Evolutionary conservation across 345 rosid genomes (phyloP).

Genomic region (Rhodamnia argentea): DNA sequence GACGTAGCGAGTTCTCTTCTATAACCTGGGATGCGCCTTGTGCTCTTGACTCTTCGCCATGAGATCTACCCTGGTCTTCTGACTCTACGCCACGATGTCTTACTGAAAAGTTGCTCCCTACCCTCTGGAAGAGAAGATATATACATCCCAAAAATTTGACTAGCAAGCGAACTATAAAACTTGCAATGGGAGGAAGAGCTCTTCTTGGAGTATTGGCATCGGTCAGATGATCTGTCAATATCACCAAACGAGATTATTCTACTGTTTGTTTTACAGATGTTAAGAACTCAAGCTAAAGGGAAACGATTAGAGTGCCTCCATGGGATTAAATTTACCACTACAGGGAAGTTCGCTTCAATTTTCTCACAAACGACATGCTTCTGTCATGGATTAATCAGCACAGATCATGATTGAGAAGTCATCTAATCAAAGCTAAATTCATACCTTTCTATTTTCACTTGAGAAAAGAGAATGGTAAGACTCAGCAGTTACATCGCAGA

Average conservation of each 20-base stretch:
- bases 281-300: not conserved
- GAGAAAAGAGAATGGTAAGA: not conserved
- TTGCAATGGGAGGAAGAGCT: conserved; percentile 14
- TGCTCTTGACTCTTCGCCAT: conserved; percentile 19
- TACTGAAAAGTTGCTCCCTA: conserved; percentile 28
- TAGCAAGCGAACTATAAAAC: conserved; percentile 21
- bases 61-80: conserved; percentile 27
- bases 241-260: not conserved
- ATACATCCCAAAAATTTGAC: conserved; percentile 41
- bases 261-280: not conserved
- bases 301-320: not conserved
- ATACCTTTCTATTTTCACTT: not conserved
- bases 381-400: not conserved
- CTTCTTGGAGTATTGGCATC: conserved; percentile 13
- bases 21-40: conserved; percentile 23
- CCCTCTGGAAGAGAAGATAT: conserved; percentile 29
- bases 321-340: not conserved
- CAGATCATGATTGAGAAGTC: not conserved
- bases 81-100: conserved; percentile 14
- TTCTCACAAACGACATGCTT: not conserved
- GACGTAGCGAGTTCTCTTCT: conserved; percentile 41
- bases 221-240: conserved; percentile 36
- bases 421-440: not conserved
- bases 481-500: not conserved
- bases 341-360: not conserved